phyloP scores from a whole-genome alignment of 2,329 filamentous ascomycete species.

The Fusarium incarnatum region DNA sequence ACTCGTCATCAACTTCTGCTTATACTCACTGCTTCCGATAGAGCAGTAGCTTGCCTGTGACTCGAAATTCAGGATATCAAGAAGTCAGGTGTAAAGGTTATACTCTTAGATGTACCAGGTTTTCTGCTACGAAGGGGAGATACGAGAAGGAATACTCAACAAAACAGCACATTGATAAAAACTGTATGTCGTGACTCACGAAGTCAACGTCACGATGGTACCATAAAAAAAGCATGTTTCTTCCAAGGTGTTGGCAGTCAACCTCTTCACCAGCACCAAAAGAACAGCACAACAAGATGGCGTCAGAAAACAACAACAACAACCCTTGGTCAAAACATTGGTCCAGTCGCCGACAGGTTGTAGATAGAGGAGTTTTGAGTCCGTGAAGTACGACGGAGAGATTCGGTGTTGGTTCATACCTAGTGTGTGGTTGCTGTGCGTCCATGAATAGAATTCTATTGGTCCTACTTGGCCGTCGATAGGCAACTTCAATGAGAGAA shows the following conservation, averaged over 20 bases:
- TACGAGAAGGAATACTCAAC: not conserved
- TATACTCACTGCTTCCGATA: not conserved
- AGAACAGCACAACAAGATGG: not conserved
- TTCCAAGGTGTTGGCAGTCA: not conserved
- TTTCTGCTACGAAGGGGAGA: not conserved
- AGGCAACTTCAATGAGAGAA: not conserved
- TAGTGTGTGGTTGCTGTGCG: not conserved
- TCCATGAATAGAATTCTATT: not conserved
- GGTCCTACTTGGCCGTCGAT: not conserved
- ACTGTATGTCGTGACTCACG: not conserved
- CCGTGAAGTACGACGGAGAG: not conserved
- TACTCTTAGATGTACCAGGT: no score
- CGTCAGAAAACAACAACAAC: not conserved
- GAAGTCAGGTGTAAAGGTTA: not conserved
- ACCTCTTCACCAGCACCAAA: not conserved
- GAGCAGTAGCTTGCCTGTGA: not conserved
- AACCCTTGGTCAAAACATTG: not conserved
- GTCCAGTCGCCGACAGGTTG: not conserved
- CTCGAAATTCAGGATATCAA: not conserved
- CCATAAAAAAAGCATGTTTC: not conserved
- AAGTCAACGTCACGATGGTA: not conserved
- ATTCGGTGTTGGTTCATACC: not conserved
- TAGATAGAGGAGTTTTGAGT: not conserved
- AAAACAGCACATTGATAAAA: not conserved
- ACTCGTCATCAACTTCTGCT: not conserved